Conservation (phyloP, 192 early-diverging fungal species). For the Backusella mclennaniae region DNA sequence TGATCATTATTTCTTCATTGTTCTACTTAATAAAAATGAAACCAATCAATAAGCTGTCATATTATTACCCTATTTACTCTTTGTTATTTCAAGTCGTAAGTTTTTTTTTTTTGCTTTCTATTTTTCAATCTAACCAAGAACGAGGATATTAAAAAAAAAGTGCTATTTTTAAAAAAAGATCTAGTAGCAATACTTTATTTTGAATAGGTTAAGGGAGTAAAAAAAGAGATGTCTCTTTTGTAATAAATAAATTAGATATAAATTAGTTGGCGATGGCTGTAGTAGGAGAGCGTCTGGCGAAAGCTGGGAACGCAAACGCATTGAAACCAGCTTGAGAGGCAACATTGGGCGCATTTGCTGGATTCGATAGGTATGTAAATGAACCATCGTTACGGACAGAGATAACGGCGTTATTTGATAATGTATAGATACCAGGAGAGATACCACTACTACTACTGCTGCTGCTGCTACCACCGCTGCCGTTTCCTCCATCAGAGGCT, state of each 20-base stretch:
- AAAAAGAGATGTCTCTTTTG: background rate
- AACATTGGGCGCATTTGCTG: background rate
- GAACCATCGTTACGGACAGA: background rate
- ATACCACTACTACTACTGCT: background rate
- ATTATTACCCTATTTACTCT: background rate
- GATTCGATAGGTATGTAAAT: background rate
- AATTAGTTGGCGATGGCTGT: background rate
- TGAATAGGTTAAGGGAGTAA: background rate
- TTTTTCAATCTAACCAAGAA: too few species aligned
- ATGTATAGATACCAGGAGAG: background rate
- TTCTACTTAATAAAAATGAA: background rate
- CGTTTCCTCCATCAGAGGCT: too few species aligned
- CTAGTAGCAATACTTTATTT: background rate
- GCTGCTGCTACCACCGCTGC: background rate
- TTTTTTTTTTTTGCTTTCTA: background rate
- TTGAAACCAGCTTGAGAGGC: background rate
- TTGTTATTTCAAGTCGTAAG: background rate
- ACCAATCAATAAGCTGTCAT: background rate
- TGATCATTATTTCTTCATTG: background rate
- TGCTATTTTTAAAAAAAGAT: too few species aligned
- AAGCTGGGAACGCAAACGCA: background rate
- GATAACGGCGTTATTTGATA: background rate
- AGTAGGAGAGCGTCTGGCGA: background rate
- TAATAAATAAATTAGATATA: background rate
- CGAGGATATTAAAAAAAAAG: too few species aligned